Evolutionary conservation across 371 early-diverging fungal species (phyloP).

Genomic region (Basidiobolus meristosporus): DNA sequence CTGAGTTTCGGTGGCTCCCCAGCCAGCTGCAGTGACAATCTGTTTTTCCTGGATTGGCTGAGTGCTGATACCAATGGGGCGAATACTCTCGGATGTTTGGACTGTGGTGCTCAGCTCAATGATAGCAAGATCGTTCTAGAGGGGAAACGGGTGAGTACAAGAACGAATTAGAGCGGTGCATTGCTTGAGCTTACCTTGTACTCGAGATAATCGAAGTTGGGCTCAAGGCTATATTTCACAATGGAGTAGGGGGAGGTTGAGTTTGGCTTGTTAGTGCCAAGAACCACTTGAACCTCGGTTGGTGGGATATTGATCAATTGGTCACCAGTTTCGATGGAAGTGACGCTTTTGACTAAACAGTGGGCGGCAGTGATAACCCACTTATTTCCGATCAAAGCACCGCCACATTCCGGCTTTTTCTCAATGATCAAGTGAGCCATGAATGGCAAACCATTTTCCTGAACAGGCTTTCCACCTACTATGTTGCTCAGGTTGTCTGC

Average conservation of each 20-base stretch:
- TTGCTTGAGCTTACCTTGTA: too few species aligned
- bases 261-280: too few species aligned
- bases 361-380: conserved; percentile 22
- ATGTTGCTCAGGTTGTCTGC: too few species aligned
- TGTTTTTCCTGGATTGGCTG: background rate
- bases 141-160: too few species aligned
- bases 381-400: conserved; percentile 12
- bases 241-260: too few species aligned
- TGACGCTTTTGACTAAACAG: too few species aligned
- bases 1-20: background rate
- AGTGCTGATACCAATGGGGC: background rate
- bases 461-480: background rate
- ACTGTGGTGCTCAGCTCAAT: background rate
- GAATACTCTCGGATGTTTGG: background rate
- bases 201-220: too few species aligned
- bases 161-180: too few species aligned
- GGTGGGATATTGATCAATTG: too few species aligned
- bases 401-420: conserved; percentile 10
- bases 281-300: too few species aligned
- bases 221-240: too few species aligned
- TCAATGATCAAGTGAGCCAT: background rate
- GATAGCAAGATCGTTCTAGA: background rate
- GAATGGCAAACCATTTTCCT: background rate
- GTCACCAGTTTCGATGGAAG: too few species aligned
- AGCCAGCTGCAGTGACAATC: background rate